Conservation (phyloP, 1,284 basidiomycete species). For the Ganoderma multipileum region DNA sequence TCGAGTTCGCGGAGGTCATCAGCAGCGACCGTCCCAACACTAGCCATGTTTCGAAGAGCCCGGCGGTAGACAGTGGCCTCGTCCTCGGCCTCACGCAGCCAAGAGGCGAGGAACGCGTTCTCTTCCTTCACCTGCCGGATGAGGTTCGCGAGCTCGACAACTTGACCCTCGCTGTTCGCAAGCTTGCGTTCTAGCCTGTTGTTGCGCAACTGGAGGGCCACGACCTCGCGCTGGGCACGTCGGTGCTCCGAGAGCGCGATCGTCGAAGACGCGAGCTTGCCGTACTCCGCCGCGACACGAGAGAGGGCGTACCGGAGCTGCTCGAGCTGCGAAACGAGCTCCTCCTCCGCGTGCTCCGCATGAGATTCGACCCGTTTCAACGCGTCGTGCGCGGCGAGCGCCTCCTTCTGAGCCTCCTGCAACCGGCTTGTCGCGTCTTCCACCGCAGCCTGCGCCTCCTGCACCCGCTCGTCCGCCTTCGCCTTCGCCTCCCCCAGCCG, state of each 20-base stretch:
- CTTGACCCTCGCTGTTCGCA: constrained; percentile 71
- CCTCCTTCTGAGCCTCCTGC: constrained; percentile 44
- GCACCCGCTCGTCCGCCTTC: constrained; percentile 50
- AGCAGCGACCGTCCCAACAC: background rate
- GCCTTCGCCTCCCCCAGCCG: constrained; percentile 51
- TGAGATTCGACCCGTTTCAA: constrained; percentile 34
- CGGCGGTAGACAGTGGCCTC: constrained; percentile 46
- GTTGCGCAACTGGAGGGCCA: constrained; percentile 49
- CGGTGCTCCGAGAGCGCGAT: constrained; percentile 50
- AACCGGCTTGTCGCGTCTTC: constrained; percentile 47
- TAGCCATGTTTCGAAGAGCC: constrained; percentile 31
- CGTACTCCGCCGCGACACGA: constrained; percentile 64
- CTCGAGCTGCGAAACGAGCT: constrained; percentile 56
- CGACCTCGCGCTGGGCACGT: constrained; percentile 51
- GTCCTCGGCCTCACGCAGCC: constrained; percentile 50
- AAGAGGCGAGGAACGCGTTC: constrained; percentile 50
- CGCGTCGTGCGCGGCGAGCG: constrained; percentile 39
- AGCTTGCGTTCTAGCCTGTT: constrained; percentile 69
- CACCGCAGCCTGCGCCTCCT: constrained; percentile 43
- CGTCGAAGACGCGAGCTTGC: constrained; percentile 57
- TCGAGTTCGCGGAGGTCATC: constrained; percentile 14
- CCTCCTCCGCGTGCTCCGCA: constrained; percentile 47
- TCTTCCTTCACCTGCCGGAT: constrained; percentile 64
- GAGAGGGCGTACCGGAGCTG: constrained; percentile 52
- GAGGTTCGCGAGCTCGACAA: constrained; percentile 66